Base-by-base conservation (phyloP, 75 land plant species). In the Isoetes taiwanensis region DNA sequence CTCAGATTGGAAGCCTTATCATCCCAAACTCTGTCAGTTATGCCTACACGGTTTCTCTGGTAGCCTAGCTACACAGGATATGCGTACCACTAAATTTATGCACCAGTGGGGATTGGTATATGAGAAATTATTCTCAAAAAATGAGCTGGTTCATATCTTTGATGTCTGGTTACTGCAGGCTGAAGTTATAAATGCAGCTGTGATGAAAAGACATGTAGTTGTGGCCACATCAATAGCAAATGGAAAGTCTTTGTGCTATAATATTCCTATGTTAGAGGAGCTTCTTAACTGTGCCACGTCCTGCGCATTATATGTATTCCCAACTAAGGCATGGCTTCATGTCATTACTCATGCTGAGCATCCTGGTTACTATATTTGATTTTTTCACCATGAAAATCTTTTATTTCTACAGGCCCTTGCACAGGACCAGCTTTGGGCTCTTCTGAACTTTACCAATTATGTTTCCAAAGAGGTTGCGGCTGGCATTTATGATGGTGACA, bases 401-500 rank as follows among this genome's bases (percentile, higher is more conserved):
- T n/a, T n/a, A 39, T 35, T 19, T 59, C 23, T 64, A 41, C 65
- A 94, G 99, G 99, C 99, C n/a, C 72, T 94, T 58, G 89, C 99
- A 30, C 99, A 94, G 65, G 99, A 94, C 70, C 99, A 94, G 57
- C 43, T 78, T 38, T 71, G 84, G 58, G 76, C 80, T 56, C 64
- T 94, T 34, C 56, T 60, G 24, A 69, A 68, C 34, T 59, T 94
- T 76, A 69, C 62, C 1, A 29, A 54, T 53, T 70, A 64, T 4
- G 63, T 68, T 30, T 52, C 61, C 43, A 34, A 40, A 61, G 37
- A 37, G 26, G 29, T 80, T 14, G 64, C 72, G 30, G 55, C 80
- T 64, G 85, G 90, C 38, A 59, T 89, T 29, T 94, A 94, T 77
- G 99, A 94, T 77, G 99, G 99, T 31, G 99, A 94, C 56, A 89